Base-by-base conservation (phyloP, 306 rosid species). In the Hippophae tibetana region DNA sequence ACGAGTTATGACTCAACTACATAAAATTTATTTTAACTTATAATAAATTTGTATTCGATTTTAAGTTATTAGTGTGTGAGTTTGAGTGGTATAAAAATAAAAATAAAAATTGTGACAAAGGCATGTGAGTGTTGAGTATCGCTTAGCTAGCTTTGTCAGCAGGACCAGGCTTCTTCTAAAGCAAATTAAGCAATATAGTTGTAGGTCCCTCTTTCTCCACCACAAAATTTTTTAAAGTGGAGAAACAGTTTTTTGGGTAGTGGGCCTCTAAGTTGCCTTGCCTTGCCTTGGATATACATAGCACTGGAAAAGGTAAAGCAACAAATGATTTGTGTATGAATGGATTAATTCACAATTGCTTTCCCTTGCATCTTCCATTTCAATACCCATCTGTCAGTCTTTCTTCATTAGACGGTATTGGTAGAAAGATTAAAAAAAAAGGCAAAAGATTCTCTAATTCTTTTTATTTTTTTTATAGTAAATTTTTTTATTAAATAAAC, bases 221-320 rank as follows among this genome's bases (percentile, higher is more conserved):
- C 42, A 13, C n/a, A 7, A 54, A 27, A 38, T 7, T 61, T 62
- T 54, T n/a, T n/a, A n/a, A 18, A 18, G 23, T 18, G 23, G 1
- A 18, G 23, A 18, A 18, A 18, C 23, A 18, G 0, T 18, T 18
- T 18, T 18, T 18, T 18, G 23, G 56, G 26, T 26, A 54, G 64
- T 63, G 64, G 43, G 76, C 68, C 58, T 52, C 47, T 47, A 27
- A 59, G 50, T 63, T 31, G 64, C 62, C 81, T 10, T 66, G 55
- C 18, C 18, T 63, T 31, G 64, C 60, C 81, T 10, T 66, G 55
- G 72, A 73, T 71, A 63, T 65, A 25, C 67, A 69, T 62, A 64
- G 68, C 82, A 73, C 61, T 53, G 61, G 26, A 72, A 79, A 77
- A 79, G 85, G 78, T 76, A 77, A 63, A 74, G 81, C 73, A 76